Percentiles rank a stretch among this genome's conserved stretches.
Evolutionary conservation across 495 filamentous ascomycete genomes (phyloP).

Genomic region (Penicillium subrubescens): DNA sequence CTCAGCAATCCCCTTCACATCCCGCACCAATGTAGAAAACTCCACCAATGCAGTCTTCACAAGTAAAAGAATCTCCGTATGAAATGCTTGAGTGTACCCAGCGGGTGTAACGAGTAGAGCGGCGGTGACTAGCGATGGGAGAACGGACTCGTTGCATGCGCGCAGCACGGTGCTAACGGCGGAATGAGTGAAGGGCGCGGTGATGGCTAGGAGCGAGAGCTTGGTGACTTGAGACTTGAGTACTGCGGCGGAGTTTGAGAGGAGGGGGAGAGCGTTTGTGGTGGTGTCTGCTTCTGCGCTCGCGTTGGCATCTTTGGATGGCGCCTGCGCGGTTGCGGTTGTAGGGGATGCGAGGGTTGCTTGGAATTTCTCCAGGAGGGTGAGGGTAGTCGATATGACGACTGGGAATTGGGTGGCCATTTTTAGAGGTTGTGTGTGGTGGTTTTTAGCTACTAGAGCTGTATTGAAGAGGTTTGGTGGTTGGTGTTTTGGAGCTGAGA

Average conservation of each 20-base stretch:
- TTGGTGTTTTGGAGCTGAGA: conserved; percentile 16
- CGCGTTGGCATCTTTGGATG: conserved; percentile 38
- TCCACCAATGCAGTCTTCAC: conserved; percentile 41
- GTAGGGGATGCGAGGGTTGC: conserved; percentile 32
- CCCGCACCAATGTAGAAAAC: conserved; percentile 37
- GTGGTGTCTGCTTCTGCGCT: no score
- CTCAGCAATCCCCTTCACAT: conserved; percentile 34
- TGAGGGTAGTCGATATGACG: conserved; percentile 33
- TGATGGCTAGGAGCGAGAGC: conserved; percentile 81
- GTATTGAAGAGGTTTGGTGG: no score
- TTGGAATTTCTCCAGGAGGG: conserved; percentile 44
- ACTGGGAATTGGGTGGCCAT: conserved; percentile 44
- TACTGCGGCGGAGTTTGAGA: conserved; percentile 64
- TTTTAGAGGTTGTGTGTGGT: conserved; percentile 11
- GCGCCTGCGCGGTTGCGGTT: conserved; percentile 15
- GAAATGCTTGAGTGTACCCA: conserved; percentile 60
- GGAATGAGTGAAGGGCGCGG: conserved; percentile 77
- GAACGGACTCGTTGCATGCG: conserved; percentile 62
- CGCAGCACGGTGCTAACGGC: conserved; percentile 68
- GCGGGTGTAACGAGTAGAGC: conserved; percentile 61
- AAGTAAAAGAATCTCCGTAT: conserved; percentile 49
- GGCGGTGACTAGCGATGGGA: conserved; percentile 72
- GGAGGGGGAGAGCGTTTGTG: conserved; percentile 54
- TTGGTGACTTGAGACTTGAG: conserved; percentile 84
- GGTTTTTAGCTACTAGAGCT: background rate